phyloP scores from a whole-genome alignment of 345 rosid genomes.

The Ailanthus altissimus region DNA sequence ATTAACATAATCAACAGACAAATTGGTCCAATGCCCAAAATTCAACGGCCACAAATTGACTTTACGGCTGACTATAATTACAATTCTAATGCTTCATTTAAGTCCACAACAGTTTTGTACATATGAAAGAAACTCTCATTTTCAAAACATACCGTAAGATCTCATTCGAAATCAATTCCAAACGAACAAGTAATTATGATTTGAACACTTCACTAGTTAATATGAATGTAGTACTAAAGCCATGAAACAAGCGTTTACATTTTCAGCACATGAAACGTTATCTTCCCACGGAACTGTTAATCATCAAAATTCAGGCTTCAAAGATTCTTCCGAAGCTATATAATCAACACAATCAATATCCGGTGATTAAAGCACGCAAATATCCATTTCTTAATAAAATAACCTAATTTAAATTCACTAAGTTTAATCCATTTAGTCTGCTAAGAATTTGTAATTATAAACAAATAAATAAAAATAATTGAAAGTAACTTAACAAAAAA shows the following conservation, averaged over 20 bases:
- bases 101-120: not conserved
- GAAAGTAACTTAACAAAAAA: not conserved
- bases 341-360: conserved; percentile 18
- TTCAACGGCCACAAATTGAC: not conserved
- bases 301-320: conserved; percentile 9
- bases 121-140: not conserved
- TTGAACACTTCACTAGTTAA: too few species aligned
- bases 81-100: not conserved
- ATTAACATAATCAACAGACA: not conserved
- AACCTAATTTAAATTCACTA: not conserved
- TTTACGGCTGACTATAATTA: not conserved
- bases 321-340: conserved; percentile 9
- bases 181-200: not conserved
- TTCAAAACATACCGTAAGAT: not conserved
- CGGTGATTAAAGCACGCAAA: conserved; percentile 12
- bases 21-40: not conserved
- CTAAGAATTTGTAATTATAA: not conserved
- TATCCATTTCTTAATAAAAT: conserved; percentile 27
- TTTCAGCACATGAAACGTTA: conserved; percentile 12
- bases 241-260: conserved; percentile 13
- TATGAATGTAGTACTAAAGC: not conserved
- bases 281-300: conserved; percentile 7
- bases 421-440: not conserved
- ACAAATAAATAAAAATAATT: not conserved
- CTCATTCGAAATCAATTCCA: not conserved